These are phyloP conservation scores for Geotrichum bryndzae DNA, from an alignment of 1,139 yeast species.

Conservation along the genomic window DNA sequence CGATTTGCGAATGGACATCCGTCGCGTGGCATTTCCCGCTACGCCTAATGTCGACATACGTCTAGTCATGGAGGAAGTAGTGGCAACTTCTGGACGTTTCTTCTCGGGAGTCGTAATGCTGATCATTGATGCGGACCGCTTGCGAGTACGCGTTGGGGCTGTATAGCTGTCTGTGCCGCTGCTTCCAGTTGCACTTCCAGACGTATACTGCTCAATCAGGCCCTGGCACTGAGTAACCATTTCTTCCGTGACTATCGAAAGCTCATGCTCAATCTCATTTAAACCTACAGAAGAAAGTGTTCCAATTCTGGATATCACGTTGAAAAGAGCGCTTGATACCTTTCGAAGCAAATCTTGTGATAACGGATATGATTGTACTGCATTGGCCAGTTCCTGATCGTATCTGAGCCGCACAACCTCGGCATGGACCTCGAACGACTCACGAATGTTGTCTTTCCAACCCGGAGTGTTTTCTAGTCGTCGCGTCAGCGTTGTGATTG, in stretches of 20 bases:
- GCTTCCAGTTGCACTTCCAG: not conserved
- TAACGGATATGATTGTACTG: constrained; percentile 4
- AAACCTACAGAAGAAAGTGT: not conserved
- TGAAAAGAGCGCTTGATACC: constrained; percentile 6
- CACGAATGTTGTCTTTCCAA: constrained; percentile 23
- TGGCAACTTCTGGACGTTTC: not conserved
- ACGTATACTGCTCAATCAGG: not conserved
- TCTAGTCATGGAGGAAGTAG: not conserved
- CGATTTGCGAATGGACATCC: constrained; percentile 3
- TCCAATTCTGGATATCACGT: not conserved
- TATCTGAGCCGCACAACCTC: constrained; percentile 18
- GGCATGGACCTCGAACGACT: constrained; percentile 22
- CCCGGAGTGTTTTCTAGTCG: constrained; percentile 26
- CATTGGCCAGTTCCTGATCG: constrained; percentile 18
- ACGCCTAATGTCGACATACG: constrained; percentile 1
- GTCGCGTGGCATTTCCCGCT: not conserved
- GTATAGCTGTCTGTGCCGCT: not conserved
- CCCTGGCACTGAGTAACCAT: not conserved
- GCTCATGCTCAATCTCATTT: not conserved
- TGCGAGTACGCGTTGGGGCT: not conserved
- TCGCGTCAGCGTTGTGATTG: constrained; percentile 16
- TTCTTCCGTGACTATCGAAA: constrained; percentile 2
- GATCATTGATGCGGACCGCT: constrained; percentile 1
- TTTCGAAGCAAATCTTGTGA: constrained; percentile 1
- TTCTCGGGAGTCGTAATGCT: not conserved